These are phyloP conservation scores for Sclerotinia nivalis DNA, from an alignment of 2,329 filamentous ascomycete species.

Conservation along the genomic window DNA sequence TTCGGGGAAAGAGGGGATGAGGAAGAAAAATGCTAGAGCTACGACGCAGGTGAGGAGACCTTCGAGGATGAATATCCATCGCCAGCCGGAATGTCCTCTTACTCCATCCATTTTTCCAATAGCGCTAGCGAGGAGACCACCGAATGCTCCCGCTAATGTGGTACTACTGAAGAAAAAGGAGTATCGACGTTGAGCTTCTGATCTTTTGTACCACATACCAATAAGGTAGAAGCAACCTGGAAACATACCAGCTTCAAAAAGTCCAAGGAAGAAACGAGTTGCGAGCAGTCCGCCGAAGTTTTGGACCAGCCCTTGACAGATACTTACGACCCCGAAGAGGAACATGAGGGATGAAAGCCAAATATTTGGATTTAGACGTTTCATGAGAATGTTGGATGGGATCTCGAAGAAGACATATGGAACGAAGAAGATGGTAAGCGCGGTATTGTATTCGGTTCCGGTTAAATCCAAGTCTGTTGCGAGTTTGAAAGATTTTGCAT, in stretches of 20 bases:
- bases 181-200: slow-evolving; percentile 87
- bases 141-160: slow-evolving; percentile 79
- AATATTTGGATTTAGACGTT: slow-evolving; percentile 63
- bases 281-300: slow-evolving; percentile 78
- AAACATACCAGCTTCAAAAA: slow-evolving; percentile 76
- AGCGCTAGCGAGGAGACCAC: slow-evolving; percentile 78
- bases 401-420: slow-evolving; percentile 75
- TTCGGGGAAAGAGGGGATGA: slow-evolving; percentile 74
- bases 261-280: slow-evolving; percentile 82
- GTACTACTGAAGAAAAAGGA: slow-evolving; percentile 91
- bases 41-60: slow-evolving; percentile 64
- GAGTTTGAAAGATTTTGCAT: slow-evolving; percentile 69
- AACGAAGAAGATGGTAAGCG: slow-evolving; percentile 78
- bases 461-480: slow-evolving; percentile 62
- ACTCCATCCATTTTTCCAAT: slow-evolving; percentile 85
- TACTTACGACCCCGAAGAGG: slow-evolving; percentile 52
- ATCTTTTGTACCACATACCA: slow-evolving; percentile 86
- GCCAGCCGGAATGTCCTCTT: slow-evolving; percentile 69
- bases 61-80: slow-evolving; percentile 83
- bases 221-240: slow-evolving; percentile 74
- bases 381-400: slow-evolving; percentile 71
- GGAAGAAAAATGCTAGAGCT: slow-evolving; percentile 64
- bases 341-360: slow-evolving; percentile 82
- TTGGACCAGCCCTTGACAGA: slow-evolving; percentile 42
- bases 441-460: slow-evolving; percentile 68